phyloP scores from a whole-genome alignment of 192 early-diverging fungal genomes.

The Coemansia sp. region DNA sequence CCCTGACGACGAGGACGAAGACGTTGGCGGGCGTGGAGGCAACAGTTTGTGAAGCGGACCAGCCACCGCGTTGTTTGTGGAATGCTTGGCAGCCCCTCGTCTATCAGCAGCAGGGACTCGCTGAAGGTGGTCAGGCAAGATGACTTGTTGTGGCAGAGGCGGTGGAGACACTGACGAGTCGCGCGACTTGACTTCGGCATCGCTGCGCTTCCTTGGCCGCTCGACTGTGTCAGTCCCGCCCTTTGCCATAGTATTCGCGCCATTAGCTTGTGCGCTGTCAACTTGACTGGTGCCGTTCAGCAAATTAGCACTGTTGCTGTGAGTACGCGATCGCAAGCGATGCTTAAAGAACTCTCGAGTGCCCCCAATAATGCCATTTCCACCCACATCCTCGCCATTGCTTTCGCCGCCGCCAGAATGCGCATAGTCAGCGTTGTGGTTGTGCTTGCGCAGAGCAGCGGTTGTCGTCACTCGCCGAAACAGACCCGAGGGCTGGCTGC shows the following conservation, averaged over 20 bases:
- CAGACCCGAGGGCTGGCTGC: constrained; percentile 17
- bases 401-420: constrained; percentile 8
- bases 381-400: constrained; percentile 5
- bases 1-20: constrained; percentile 13
- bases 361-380: constrained; percentile 37
- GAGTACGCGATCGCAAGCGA: constrained; percentile 38
- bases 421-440: background rate
- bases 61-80: background rate
- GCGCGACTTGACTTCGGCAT: constrained; percentile 43
- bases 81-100: background rate
- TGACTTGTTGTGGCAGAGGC: constrained; percentile 8
- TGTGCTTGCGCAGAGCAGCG: constrained; percentile 24
- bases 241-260: background rate
- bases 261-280: background rate
- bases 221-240: background rate
- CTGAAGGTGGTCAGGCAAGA: constrained; percentile 24
- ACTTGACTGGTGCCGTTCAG: background rate
- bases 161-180: constrained; percentile 7
- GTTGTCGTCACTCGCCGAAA: constrained; percentile 41
- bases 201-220: constrained; percentile 39
- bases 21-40: constrained; percentile 10
- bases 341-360: constrained; percentile 47
- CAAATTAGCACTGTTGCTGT: constrained; percentile 19
- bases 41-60: background rate
- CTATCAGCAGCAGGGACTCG: constrained; percentile 3